Evolutionary conservation across 2,329 filamentous ascomycete genomes (phyloP).

Genomic region (Cladosporium sp.): DNA sequence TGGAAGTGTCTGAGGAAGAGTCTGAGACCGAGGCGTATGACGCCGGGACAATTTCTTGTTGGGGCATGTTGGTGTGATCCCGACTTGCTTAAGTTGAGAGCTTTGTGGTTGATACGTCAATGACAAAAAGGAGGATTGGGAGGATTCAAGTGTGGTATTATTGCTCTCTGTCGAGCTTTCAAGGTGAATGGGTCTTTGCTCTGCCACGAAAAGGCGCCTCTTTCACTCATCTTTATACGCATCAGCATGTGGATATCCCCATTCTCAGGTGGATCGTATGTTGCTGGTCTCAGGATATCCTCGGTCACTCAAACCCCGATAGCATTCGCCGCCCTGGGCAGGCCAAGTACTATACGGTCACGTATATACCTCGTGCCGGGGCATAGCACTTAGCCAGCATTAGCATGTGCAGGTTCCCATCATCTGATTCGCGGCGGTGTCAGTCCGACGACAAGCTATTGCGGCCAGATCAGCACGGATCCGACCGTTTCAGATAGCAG

Average conservation of each 20-base stretch:
- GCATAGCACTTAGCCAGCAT: neutral
- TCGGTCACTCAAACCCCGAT: slow-evolving; percentile 7
- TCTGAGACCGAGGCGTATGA: slow-evolving; percentile 28
- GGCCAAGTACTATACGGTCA: neutral
- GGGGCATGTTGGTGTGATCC: slow-evolving; percentile 36
- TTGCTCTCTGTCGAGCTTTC: too few species aligned
- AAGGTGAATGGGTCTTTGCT: too few species aligned
- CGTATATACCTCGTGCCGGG: slow-evolving; percentile 2
- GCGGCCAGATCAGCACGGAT: neutral
- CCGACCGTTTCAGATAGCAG: neutral
- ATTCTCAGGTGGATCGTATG: neutral
- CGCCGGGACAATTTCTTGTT: slow-evolving; percentile 43
- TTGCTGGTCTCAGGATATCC: neutral
- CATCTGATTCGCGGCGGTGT: slow-evolving; percentile 3
- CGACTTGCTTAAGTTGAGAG: neutral
- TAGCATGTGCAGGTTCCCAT: neutral
- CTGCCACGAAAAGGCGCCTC: too few species aligned
- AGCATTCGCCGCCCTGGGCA: slow-evolving; percentile 10
- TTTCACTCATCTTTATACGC: slow-evolving; percentile 7
- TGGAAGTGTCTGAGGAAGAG: slow-evolving; percentile 18
- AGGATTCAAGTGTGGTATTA: too few species aligned
- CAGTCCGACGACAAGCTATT: neutral
- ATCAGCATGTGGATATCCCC: slow-evolving; percentile 3
- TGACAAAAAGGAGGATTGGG: neutral
- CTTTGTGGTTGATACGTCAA: neutral